Base-by-base conservation (phyloP, 75 land plant species). In the Sequoiadendron giganteum region DNA sequence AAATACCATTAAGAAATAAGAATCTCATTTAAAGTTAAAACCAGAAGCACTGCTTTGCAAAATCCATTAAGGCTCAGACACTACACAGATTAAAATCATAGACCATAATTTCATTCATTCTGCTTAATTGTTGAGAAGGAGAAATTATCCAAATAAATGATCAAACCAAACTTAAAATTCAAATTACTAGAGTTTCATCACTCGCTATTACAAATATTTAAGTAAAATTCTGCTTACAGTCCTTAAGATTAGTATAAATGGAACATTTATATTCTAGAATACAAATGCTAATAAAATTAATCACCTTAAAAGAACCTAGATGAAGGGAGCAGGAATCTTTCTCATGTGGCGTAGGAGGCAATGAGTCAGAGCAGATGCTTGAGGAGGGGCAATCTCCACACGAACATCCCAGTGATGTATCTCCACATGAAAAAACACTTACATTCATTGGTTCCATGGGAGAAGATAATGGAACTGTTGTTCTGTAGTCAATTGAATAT, bases 331-430 rank as follows among this genome's bases (percentile, higher is more conserved):
- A 98, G 5, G 94, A 90, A 65, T 84, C 61, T 56, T 88, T 86
- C 49, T 90, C 85, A 48, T 90, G 93, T 34, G 93, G 78, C 73
- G 90, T 16, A 87, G 99, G 91, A 55, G 91, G 91, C 55, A 89
- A 86, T n/a, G 91, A 79, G 77, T 86, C 88, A 85, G 94, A 87
- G 86, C 99, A 98, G 13, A 79, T 89, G 58, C 92, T 86, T 87
- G 98, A 92, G 34, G 94, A 89, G 34, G 99, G 97, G 85, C 99
- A 98, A 91, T 98, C 99, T 80, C 99, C 99, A 95, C 99, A 98
- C 13, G 99, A 98, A 87, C 99, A 98, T 5, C 97, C 93, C 79
- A 98, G 88, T 84, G 96, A 96, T 87, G 91, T 87, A 86, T 96
- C 98, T 85, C 91, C 89, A 90, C 99, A 98, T 10, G 98, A 91